These are phyloP conservation scores for Solanum virginianum DNA, from an alignment of 257 asterid genomes.

Conservation along the genomic window DNA sequence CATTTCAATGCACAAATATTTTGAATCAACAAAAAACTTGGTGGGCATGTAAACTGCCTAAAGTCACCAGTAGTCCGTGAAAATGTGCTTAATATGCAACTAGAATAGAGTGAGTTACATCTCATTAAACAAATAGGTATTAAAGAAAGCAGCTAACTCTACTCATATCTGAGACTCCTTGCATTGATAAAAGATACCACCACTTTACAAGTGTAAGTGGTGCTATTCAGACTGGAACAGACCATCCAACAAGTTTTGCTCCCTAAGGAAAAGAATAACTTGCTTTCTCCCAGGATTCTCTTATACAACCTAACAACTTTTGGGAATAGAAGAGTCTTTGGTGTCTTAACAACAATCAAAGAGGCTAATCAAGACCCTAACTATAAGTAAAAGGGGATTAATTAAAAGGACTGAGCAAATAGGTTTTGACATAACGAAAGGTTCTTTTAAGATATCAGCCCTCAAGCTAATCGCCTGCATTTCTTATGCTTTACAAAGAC, in stretches of 20 bases:
- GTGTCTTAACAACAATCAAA: background rate
- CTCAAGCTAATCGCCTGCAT: background rate
- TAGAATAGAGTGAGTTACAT: background rate
- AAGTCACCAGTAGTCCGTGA: background rate
- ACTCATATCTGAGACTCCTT: background rate
- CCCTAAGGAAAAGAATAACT: background rate
- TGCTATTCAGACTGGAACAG: background rate
- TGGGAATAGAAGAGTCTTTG: background rate
- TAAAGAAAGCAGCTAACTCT: background rate
- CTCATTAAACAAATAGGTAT: background rate
- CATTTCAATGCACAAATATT: background rate
- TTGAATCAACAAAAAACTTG: background rate
- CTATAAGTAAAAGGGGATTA: background rate
- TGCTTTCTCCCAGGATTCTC: background rate
- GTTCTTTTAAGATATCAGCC: background rate
- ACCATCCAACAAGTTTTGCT: background rate
- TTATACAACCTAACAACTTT: background rate
- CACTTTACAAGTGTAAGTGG: background rate
- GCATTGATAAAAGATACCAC: background rate
- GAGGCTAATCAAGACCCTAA: background rate
- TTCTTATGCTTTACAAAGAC: background rate
- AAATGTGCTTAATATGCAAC: background rate
- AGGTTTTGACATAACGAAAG: background rate
- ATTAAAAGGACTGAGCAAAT: background rate
- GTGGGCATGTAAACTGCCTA: background rate